Evolutionary conservation across 352 stramenopile species (phyloP).

Genomic region (Pythium monospermum): DNA sequence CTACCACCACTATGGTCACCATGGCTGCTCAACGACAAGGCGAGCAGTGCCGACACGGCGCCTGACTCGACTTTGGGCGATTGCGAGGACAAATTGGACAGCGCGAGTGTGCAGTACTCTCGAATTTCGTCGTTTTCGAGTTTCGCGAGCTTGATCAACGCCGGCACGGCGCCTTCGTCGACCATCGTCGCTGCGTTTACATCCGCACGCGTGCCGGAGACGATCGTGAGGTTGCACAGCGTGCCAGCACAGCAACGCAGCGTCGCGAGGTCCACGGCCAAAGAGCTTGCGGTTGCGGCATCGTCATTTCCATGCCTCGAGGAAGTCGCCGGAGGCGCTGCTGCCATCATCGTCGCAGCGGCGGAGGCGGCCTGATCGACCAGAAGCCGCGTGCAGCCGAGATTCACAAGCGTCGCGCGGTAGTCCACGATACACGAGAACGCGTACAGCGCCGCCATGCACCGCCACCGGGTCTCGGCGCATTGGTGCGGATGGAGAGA

Average conservation of each 20-base stretch:
- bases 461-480: slow-evolving; percentile 57
- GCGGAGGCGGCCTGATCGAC: slow-evolving; percentile 35
- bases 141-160: slow-evolving; percentile 57
- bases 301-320: too few species aligned
- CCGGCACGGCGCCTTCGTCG: slow-evolving; percentile 49
- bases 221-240: slow-evolving; percentile 57
- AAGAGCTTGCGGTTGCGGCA: too few species aligned
- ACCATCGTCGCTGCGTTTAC: slow-evolving; percentile 56
- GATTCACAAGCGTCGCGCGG: slow-evolving; percentile 37
- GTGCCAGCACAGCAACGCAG: slow-evolving; percentile 56
- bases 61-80: slow-evolving; percentile 68
- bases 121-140: slow-evolving; percentile 56
- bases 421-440: slow-evolving; percentile 40
- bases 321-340: too few species aligned
- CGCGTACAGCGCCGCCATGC: slow-evolving; percentile 49
- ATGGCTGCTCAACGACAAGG: slow-evolving; percentile 33
- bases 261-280: slow-evolving; percentile 8
- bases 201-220: slow-evolving; percentile 7
- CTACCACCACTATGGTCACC: background rate
- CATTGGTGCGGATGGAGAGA: slow-evolving; percentile 1
- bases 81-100: slow-evolving; percentile 66
- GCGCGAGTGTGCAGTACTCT: slow-evolving; percentile 60
- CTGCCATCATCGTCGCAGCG: slow-evolving; percentile 7
- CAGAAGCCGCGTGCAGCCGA: slow-evolving; percentile 44
- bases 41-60: slow-evolving; percentile 52